A percentile compares a stretch with the other conserved stretches of the same genome.
Evolutionary conservation across 495 filamentous ascomycete genomes (phyloP).

Genomic region (Talaromyces adpressus): DNA sequence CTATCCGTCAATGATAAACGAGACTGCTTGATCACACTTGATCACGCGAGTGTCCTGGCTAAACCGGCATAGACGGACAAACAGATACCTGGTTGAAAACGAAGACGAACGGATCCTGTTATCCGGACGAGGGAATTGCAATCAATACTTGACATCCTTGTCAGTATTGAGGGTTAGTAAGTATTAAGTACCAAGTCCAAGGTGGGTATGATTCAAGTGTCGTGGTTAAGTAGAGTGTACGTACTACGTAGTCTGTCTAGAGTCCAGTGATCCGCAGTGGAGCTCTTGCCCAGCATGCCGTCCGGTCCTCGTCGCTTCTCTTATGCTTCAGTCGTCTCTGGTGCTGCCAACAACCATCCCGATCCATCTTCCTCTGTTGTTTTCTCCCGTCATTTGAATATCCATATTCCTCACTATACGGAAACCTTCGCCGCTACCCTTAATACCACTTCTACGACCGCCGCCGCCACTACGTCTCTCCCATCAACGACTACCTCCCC

Average conservation of each 20-base stretch:
- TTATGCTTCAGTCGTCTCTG: constrained; percentile 78
- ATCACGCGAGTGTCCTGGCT: neutral
- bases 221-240: neutral
- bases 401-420: neutral
- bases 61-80: neutral
- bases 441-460: neutral
- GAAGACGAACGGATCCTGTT: neutral
- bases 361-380: constrained; percentile 32
- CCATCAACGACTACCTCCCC: neutral
- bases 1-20: neutral
- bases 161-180: neutral
- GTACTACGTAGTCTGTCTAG: no score
- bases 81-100: neutral
- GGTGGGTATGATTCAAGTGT: neutral
- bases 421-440: neutral
- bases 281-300: constrained; percentile 27
- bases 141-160: neutral
- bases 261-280: constrained; percentile 1
- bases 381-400: neutral
- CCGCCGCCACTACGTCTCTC: neutral
- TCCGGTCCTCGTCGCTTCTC: constrained; percentile 50
- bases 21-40: neutral
- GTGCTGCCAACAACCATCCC: constrained; percentile 40
- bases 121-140: neutral
- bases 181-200: neutral